Evolutionary conservation across 306 rosid species (phyloP).

Genomic region (Cajanus cajan): DNA sequence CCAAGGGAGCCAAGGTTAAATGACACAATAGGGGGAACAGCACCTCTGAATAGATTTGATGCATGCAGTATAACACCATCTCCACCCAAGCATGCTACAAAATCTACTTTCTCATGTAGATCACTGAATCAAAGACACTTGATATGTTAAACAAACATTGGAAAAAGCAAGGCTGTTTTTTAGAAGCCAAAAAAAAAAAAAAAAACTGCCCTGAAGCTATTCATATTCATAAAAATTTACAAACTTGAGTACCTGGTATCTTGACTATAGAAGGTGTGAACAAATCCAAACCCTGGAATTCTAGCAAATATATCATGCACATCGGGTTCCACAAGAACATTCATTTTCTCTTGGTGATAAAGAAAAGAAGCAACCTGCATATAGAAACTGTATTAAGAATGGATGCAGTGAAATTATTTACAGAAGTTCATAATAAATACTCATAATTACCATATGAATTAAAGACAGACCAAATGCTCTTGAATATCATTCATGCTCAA

Average conservation of each 20-base stretch:
- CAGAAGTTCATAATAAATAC: constrained; percentile 7
- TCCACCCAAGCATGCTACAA: constrained; percentile 98
- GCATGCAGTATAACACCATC: constrained; percentile 98
- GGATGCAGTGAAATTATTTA: not conserved
- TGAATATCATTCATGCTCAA: constrained; percentile 3
- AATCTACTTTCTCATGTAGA: constrained; percentile 95
- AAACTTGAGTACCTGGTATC: constrained; percentile 73
- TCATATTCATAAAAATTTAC: constrained; percentile 17
- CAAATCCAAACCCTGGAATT: constrained; percentile 98
- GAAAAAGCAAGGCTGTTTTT: constrained; percentile 23
- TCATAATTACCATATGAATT: not conserved
- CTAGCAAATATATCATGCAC: constrained; percentile 90
- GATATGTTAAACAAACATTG: constrained; percentile 30
- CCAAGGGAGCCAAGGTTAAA: constrained; percentile 99
- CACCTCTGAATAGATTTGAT: constrained; percentile 82
- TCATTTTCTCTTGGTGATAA: constrained; percentile 84
- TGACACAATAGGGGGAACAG: constrained; percentile 96
- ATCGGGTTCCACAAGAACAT: constrained; percentile 92
- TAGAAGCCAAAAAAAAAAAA: not conserved
- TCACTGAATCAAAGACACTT: constrained; percentile 55
- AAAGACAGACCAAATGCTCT: not conserved
- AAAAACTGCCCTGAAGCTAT: constrained; percentile 9
- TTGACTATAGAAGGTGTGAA: constrained; percentile 93
- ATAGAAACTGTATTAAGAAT: constrained; percentile 27
- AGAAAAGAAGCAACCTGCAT: constrained; percentile 75